Evolutionary conservation across 345 rosid genomes (phyloP).

Genomic region (Gossypioides kirkii): DNA sequence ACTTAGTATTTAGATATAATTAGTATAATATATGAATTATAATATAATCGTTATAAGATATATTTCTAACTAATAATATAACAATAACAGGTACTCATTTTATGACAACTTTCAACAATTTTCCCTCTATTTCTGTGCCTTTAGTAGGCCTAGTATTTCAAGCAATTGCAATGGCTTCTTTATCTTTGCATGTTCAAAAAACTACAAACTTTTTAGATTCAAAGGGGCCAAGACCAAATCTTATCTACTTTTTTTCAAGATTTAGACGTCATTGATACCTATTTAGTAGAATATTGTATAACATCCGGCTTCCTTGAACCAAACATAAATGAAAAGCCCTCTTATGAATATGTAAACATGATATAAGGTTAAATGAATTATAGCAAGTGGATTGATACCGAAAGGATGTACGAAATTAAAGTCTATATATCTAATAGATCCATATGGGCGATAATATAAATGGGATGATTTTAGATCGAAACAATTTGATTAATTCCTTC

Average conservation of each 20-base stretch:
- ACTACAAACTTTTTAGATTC: too few species aligned
- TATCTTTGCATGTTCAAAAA: too few species aligned
- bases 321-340: neutral
- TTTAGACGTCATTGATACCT: neutral
- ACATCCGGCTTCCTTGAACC: neutral
- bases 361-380: neutral
- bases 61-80: neutral
- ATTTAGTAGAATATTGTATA: neutral
- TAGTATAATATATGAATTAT: neutral
- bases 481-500: neutral
- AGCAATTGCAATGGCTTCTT: neutral
- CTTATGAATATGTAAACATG: neutral
- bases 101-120: neutral
- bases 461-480: neutral
- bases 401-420: neutral
- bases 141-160: neutral
- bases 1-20: neutral
- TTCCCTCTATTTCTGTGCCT: neutral
- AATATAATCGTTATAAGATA: neutral
- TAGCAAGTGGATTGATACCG: neutral
- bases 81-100: neutral
- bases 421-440: neutral
- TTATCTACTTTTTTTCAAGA: too few species aligned
- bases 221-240: too few species aligned
- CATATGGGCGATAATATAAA: too few species aligned